Conservation (phyloP, 129 eudicot species). For the Saussurea involucrata region DNA sequence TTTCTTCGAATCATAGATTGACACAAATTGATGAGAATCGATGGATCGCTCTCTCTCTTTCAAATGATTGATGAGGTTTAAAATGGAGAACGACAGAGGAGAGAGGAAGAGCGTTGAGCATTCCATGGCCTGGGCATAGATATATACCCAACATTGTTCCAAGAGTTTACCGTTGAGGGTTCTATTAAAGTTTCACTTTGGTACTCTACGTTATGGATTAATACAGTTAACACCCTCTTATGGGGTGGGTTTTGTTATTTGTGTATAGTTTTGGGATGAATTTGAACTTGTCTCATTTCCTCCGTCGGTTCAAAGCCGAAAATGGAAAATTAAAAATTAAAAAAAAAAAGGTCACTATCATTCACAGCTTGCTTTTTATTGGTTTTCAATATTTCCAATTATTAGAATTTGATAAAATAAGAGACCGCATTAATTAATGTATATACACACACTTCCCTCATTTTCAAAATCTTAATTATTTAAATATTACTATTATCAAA, state of each 20-base stretch:
- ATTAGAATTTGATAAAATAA: constrained; percentile 21
- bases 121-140: neutral
- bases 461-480: neutral
- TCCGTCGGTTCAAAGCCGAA: constrained; percentile 20
- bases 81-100: constrained; percentile 22
- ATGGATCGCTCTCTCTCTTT: constrained; percentile 24
- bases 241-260: neutral
- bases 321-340: neutral
- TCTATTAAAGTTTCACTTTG: constrained; percentile 9
- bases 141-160: constrained; percentile 7
- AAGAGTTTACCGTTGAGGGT: constrained; percentile 31
- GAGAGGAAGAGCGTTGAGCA: constrained; percentile 4
- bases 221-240: neutral
- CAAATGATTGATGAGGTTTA: constrained; percentile 8
- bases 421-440: constrained; percentile 5
- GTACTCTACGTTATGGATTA: neutral
- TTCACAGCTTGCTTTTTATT: constrained; percentile 24
- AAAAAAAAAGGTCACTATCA: constrained; percentile 5
- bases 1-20: constrained; percentile 11
- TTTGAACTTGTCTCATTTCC: neutral
- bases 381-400: constrained; percentile 13
- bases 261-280: constrained; percentile 10
- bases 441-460: neutral
- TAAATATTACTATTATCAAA: neutral
- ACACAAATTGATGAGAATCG: constrained; percentile 20